Base-by-base conservation (phyloP, 306 rosid genomes). In the Glycine soja region DNA sequence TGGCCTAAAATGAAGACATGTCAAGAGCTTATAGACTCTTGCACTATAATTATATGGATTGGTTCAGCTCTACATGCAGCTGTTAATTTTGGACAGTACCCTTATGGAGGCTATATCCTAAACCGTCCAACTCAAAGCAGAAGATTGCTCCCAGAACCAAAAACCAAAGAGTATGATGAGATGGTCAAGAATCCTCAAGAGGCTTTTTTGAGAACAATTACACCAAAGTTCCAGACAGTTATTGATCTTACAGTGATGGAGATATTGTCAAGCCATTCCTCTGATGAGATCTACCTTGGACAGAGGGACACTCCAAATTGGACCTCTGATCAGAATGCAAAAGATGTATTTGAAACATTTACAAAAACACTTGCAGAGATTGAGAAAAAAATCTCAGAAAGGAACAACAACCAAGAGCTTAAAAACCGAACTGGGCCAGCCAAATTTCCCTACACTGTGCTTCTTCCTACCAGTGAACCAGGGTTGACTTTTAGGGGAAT, bases 11-110 rank as follows among this genome's bases (percentile, higher is more conserved):
- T 91, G 92, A 83, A 85, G 18, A 85, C 78, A n/a, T 0, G 72
- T 43, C 12, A 79, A 38, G 94, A 84, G 3, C 77, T 91, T 3
- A 57, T 87, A 3, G 58, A 53, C 73, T 87, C 85, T 0, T 84
- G 89, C 83, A 76, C 90, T 7, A 91, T 84, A 12, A 54, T 91
- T 36, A 85, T 93, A 81, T 91, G 96, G 97, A 90, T 84, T 10
- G 86, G 90, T 69, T 93, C 94, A 4, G 97, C 93, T 5, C 91
- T 91, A 5, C 97, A 91, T 32, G 93, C 97, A 1, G 91, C 97
- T 10, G 90, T 88, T 34, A 86, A 91, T 61, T 91, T 90, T 16
- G 97, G 92, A 16, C 93, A 90, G 51, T 90, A 85, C 54, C 92
- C 97, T 72, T 91, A 88, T 47, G 97, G 92, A 16, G 97, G 97